Evolutionary conservation across 23 red algal genomes (phyloP), one percentile per base, ranked within the genome.

Genomic region (Gracilaria caudata): DNA sequence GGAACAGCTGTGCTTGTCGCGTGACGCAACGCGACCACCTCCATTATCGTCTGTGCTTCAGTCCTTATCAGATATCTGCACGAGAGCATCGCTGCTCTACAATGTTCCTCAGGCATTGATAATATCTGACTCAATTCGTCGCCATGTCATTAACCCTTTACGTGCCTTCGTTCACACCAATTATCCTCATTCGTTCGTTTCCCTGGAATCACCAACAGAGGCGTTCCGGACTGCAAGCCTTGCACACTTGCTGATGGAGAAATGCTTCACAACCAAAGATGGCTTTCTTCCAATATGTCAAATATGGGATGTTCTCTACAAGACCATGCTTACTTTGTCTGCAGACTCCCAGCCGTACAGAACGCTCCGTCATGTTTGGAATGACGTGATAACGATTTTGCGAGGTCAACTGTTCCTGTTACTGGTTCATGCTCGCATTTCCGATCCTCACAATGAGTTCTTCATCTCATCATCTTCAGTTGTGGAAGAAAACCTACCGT

Each of bases 391-490:
- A 30, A 43, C 74, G 12, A 79, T 79, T 79, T 21, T 79, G 1
- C 23, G 51, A 5, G 74, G 44, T 3, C 74, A 79, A 10, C 28
- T 79, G 43, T 79, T 57, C 40, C 74, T 51, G 3, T 79, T 51
- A 36, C 32, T 79, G 46, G 51, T 79, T 47, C 74, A 79, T 56
- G 74, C 46, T 79, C 44, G 44, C 4, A 57, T 79, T 33, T 57
- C 51, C 1, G 74, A 79, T 30, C 46, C 74, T 36, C 32, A 21
- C 11, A 54, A 79, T n/a, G 74, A 79, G 46, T 79, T 79, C 32
- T 79, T 79, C 28, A 79, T 79, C 51, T 35, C 36, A 4, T 23
- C 74, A n/a, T 56, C 74, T 35, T 57, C 74, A 45, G 74, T 79
- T 20, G 74, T 51, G n/a, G 56, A 29, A 2, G 5, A 4, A 4